These are phyloP conservation scores for Metrosideros polymorpha DNA, from an alignment of 441 rosid species.

Conservation along the genomic window DNA sequence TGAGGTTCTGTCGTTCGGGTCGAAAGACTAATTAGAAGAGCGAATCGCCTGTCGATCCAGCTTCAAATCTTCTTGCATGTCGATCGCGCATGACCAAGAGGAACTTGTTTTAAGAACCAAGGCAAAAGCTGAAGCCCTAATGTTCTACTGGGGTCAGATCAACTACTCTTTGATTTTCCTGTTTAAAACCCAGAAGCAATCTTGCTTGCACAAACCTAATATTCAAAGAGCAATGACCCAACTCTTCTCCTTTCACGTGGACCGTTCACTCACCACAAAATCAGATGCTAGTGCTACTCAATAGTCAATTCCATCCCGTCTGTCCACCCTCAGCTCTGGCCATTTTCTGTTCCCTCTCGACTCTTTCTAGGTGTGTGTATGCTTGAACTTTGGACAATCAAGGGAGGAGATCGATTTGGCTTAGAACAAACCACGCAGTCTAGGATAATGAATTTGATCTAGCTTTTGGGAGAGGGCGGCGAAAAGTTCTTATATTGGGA, in stretches of 20 bases:
- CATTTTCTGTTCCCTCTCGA: neutral
- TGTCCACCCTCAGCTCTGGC: neutral
- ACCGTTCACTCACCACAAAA: neutral
- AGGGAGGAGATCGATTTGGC: neutral
- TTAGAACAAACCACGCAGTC: rapidly evolving
- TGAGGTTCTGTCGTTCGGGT: neutral
- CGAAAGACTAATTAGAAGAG: neutral
- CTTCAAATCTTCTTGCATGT: neutral
- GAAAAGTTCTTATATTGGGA: neutral
- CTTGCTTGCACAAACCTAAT: neutral
- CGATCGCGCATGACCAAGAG: neutral
- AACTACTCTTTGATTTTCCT: neutral
- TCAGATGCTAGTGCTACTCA: neutral
- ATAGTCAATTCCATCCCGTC: neutral
- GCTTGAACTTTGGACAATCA: neutral
- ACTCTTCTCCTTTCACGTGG: neutral
- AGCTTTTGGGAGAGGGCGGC: rapidly evolving
- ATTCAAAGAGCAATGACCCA: neutral
- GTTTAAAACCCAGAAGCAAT: neutral
- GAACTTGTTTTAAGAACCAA: neutral
- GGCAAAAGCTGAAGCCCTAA: neutral
- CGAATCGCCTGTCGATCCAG: neutral
- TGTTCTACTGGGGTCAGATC: neutral
- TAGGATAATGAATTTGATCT: neutral
- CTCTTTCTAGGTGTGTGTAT: neutral